These are phyloP conservation scores for Cyberlindnera xylosilytica DNA, from an alignment of 805 yeast species.

Conservation along the genomic window DNA sequence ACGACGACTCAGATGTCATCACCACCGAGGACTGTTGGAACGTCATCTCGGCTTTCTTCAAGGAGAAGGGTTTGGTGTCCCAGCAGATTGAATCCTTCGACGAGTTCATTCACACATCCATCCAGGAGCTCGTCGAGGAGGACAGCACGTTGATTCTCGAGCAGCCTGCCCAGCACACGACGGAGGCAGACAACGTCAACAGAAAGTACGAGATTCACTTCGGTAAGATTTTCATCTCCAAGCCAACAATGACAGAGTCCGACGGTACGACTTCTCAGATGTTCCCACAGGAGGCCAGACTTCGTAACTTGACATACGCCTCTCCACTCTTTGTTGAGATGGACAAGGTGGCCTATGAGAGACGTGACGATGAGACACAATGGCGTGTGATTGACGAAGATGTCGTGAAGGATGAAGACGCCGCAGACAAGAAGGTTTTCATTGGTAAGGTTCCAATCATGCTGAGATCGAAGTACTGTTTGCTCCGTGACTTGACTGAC, in stretches of 20 bases:
- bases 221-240: conserved; percentile 93
- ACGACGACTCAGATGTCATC: conserved; percentile 47
- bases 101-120: conserved; percentile 94
- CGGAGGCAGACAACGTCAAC: conserved; percentile 84
- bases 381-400: conserved; percentile 61
- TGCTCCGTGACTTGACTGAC: conserved; percentile 83
- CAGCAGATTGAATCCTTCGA: conserved; percentile 98
- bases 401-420: conserved; percentile 50
- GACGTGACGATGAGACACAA: conserved; percentile 69
- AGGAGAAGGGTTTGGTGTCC: conserved; percentile 93
- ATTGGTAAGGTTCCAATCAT: conserved; percentile 98
- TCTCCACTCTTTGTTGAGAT: conserved; percentile 96
- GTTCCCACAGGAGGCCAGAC: conserved; percentile 97
- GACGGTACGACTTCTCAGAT: conserved; percentile 99
- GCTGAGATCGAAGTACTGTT: conserved; percentile 95
- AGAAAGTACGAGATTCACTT: conserved; percentile 95
- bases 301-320: conserved; percentile 93
- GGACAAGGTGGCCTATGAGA: conserved; percentile 82
- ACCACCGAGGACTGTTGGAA: conserved; percentile 99
- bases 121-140: conserved; percentile 95
- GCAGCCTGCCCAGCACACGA: conserved; percentile 96
- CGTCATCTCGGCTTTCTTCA: conserved; percentile 92
- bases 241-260: conserved; percentile 98
- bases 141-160: conserved; percentile 91
- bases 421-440: conserved; percentile 71